These are phyloP conservation scores for Sugiyamaella valdiviana DNA, from an alignment of 805 yeast species.

Conservation along the genomic window DNA sequence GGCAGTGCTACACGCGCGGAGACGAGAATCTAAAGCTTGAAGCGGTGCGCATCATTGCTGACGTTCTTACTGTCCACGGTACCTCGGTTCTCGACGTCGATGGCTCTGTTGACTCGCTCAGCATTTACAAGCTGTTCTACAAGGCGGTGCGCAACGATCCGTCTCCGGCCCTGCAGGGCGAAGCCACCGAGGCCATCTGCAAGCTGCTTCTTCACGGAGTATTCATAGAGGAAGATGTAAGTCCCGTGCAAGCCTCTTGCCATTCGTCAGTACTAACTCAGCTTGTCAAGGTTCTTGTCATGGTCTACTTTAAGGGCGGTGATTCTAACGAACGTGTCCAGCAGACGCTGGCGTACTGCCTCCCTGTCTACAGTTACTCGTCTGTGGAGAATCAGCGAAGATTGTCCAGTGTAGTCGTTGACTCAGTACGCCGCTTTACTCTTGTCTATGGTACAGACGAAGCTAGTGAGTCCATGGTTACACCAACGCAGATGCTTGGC, in stretches of 20 bases:
- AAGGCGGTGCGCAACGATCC: slow-evolving; percentile 47
- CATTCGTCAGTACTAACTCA: background rate
- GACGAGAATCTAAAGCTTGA: slow-evolving; percentile 55
- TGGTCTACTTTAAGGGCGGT: slow-evolving; percentile 51
- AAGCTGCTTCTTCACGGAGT: slow-evolving; percentile 75
- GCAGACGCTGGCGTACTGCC: slow-evolving; percentile 78
- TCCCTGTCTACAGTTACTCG: slow-evolving; percentile 82
- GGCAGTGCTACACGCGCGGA: slow-evolving; percentile 62
- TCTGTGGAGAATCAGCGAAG: slow-evolving; percentile 64
- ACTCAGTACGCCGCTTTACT: slow-evolving; percentile 42
- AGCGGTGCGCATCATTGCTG: slow-evolving; percentile 67
- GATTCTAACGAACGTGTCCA: slow-evolving; percentile 68
- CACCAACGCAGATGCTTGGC: slow-evolving; percentile 53
- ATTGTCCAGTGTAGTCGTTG: slow-evolving; percentile 40
- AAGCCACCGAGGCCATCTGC: slow-evolving; percentile 80
- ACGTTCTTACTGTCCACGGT: slow-evolving; percentile 74
- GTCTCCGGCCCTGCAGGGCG: slow-evolving; percentile 63
- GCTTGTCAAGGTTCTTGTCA: slow-evolving; percentile 50
- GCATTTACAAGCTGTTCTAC: slow-evolving; percentile 64
- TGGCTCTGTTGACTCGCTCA: slow-evolving; percentile 51
- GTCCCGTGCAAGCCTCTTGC: background rate
- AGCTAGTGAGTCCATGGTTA: slow-evolving; percentile 28
- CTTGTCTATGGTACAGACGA: slow-evolving; percentile 32
- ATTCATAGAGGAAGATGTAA: slow-evolving; percentile 53
- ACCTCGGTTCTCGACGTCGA: slow-evolving; percentile 54